Percentiles rank a stretch among this genome's conserved stretches.
These are phyloP conservation scores for Bathelium albidoporum DNA, from an alignment of 495 filamentous ascomycete genomes.

Conservation along the genomic window DNA sequence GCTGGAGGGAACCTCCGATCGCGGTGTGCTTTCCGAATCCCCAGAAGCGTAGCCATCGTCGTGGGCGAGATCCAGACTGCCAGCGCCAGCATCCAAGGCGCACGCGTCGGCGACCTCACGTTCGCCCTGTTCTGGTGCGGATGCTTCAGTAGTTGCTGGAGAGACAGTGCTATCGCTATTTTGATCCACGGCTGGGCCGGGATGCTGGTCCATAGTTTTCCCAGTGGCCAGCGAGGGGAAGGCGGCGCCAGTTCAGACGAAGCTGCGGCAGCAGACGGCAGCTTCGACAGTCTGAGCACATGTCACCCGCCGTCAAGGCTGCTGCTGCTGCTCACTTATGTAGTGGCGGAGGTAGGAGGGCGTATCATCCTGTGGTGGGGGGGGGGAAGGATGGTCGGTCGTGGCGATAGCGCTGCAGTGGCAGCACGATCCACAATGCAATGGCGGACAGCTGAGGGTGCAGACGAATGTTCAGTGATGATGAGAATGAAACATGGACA, in stretches of 20 bases:
- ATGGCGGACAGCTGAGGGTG: no score
- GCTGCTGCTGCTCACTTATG: background rate
- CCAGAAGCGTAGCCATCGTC: background rate
- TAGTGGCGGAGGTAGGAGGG: background rate
- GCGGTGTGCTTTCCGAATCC: constrained; percentile 23
- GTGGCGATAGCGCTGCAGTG: no score
- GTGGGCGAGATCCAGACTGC: background rate
- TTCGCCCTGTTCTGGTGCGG: background rate
- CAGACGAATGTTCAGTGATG: background rate
- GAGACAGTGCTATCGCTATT: background rate
- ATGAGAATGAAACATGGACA: background rate
- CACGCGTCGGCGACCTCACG: background rate
- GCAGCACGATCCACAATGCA: no score
- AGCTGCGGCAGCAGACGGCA: background rate
- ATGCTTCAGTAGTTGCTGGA: background rate
- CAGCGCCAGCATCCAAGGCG: background rate
- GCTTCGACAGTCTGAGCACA: background rate
- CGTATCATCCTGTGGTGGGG: constrained; percentile 1
- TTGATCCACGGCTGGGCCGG: background rate
- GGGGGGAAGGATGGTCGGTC: no score
- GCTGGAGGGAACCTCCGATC: constrained; percentile 19
- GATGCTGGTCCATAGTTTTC: background rate
- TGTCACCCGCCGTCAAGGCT: background rate
- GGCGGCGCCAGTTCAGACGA: background rate
- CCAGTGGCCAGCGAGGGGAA: background rate